Percentiles rank a stretch among this genome's conserved stretches.
phyloP scores from a whole-genome alignment of 257 asterid genomes.

The Ehretia macrophylla region DNA sequence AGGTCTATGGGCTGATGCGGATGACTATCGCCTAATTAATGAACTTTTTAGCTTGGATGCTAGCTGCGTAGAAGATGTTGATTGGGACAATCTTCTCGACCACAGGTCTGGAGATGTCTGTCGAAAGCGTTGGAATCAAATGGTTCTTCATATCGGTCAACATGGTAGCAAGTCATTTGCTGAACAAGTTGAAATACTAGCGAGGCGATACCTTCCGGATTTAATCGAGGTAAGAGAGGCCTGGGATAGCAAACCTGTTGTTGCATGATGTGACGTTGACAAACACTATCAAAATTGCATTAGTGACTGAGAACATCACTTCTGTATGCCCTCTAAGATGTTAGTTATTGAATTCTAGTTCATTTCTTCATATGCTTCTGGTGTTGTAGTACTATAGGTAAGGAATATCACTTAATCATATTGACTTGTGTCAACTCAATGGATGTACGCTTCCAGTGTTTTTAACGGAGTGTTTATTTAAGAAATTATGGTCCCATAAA shows the following conservation, averaged over 20 bases:
- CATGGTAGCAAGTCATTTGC: conserved; percentile 18
- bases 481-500: too few relatives aligned
- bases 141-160: conserved; percentile 26
- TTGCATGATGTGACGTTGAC: neutral
- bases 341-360: too few relatives aligned
- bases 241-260: conserved; percentile 34
- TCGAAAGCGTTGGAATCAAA: conserved; percentile 32
- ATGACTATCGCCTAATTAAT: conserved; percentile 23
- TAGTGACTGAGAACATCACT: too few relatives aligned
- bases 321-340: too few relatives aligned
- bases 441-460: too few relatives aligned
- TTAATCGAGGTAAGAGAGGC: conserved; percentile 22
- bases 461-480: too few relatives aligned
- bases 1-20: conserved; percentile 27
- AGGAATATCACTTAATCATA: too few relatives aligned
- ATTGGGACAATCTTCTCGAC: conserved; percentile 30
- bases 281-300: neutral
- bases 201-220: conserved; percentile 20
- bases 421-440: too few relatives aligned
- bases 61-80: conserved; percentile 27
- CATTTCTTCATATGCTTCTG: too few relatives aligned
- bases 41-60: conserved; percentile 25
- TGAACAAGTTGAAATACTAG: conserved; percentile 27
- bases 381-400: too few relatives aligned
- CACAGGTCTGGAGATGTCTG: conserved; percentile 26